Percentiles rank a stretch among this genome's conserved stretches.
phyloP scores from a whole-genome alignment of 78 protist species.

The Dictyostelium brefeldianum region DNA sequence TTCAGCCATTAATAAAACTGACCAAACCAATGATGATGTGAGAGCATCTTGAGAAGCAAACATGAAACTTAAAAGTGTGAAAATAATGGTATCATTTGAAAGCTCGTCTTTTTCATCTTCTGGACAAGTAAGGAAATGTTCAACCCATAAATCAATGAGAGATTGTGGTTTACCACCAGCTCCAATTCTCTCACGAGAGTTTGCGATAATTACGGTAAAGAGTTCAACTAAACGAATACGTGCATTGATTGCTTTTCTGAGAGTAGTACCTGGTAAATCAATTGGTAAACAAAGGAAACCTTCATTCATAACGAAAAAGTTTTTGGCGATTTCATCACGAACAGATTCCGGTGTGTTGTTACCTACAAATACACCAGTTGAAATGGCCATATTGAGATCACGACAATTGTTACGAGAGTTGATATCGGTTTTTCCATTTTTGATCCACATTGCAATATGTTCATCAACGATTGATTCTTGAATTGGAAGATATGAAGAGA shows the following conservation, averaged over 20 bases:
- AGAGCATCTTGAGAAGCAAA: constrained; percentile 91
- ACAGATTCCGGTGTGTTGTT: constrained; percentile 16
- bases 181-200: constrained; percentile 46
- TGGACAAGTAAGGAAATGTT: constrained; percentile 52
- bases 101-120: constrained; percentile 63
- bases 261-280: constrained; percentile 81
- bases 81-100: constrained; percentile 38
- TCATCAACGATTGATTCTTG: constrained; percentile 63
- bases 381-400: constrained; percentile 79
- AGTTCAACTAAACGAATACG: constrained; percentile 59
- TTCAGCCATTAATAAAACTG: constrained; percentile 70
- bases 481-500: constrained; percentile 79
- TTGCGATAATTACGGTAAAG: constrained; percentile 40
- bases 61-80: constrained; percentile 73
- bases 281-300: constrained; percentile 84
- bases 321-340: constrained; percentile 66
- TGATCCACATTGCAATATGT: constrained; percentile 66
- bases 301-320: constrained; percentile 78
- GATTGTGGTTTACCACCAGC: constrained; percentile 58
- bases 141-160: constrained; percentile 72
- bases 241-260: constrained; percentile 74
- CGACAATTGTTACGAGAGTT: constrained; percentile 66
- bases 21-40: constrained; percentile 85
- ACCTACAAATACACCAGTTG: constrained; percentile 87
- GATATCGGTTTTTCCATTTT: constrained; percentile 11